Percentiles rank a stretch among this genome's conserved stretches.
phyloP scores from a whole-genome alignment of 2,329 filamentous ascomycete genomes.

The Canariomyces notabilis region DNA sequence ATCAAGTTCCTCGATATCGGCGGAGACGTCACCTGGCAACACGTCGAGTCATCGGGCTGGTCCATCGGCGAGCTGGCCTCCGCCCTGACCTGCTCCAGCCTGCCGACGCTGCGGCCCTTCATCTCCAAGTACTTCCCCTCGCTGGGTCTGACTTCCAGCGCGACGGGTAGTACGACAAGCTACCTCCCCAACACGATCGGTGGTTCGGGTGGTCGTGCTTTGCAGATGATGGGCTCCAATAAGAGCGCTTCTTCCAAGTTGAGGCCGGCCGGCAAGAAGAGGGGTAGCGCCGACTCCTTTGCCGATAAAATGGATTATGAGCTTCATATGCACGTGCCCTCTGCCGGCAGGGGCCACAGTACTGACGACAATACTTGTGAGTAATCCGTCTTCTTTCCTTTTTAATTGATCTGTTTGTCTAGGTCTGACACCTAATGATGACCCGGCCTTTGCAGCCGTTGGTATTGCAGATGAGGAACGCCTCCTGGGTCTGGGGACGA shows the following conservation, averaged over 20 bases:
- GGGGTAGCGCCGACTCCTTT: not conserved
- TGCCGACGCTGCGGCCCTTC: slow-evolving; percentile 28
- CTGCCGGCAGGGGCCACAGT: not conserved
- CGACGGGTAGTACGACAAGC: not conserved
- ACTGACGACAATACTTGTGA: not conserved
- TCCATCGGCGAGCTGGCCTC: slow-evolving; percentile 30
- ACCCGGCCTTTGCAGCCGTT: not conserved
- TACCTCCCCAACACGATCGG: no score
- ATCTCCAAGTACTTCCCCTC: slow-evolving; percentile 11
- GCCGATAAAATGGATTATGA: slow-evolving; percentile 2
- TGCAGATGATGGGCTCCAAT: no score
- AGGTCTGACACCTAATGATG: no score
- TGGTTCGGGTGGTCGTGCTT: no score
- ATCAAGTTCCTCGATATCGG: slow-evolving; percentile 30
- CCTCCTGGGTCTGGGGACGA: not conserved
- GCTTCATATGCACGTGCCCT: not conserved
- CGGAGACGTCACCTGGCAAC: slow-evolving; percentile 31
- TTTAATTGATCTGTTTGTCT: no score
- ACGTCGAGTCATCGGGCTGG: slow-evolving; percentile 30
- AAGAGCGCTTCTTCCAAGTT: no score
- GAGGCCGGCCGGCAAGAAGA: not conserved
- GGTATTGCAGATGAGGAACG: slow-evolving; percentile 1
- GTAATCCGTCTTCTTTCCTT: not conserved
- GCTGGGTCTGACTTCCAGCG: not conserved
- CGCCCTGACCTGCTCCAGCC: slow-evolving; percentile 29